phyloP scores from a whole-genome alignment of 306 rosid genomes.

The Betula pendula region DNA sequence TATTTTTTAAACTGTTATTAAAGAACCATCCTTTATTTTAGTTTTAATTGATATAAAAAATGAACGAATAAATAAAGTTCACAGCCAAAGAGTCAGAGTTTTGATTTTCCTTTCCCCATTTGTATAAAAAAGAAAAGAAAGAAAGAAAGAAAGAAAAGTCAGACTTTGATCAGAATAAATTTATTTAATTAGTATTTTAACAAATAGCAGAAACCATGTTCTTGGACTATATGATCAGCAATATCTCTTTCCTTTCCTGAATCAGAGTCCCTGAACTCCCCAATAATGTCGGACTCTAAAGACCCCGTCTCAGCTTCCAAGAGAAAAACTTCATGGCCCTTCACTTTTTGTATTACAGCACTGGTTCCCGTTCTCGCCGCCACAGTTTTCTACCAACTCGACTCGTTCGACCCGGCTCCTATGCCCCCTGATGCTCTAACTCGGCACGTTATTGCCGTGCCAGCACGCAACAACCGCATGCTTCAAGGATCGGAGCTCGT shows the following conservation, averaged over 20 bases:
- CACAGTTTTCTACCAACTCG: conserved; percentile 32
- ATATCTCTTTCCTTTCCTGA: not conserved
- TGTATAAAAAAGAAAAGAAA: too few relatives aligned
- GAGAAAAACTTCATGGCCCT: not conserved
- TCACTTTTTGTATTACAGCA: not conserved
- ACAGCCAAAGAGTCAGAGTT: too few relatives aligned
- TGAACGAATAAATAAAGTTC: too few relatives aligned
- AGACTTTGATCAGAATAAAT: too few relatives aligned
- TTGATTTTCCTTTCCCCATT: too few relatives aligned
- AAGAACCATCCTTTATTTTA: too few relatives aligned
- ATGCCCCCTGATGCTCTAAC: conserved; percentile 33
- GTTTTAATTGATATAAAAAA: too few relatives aligned
- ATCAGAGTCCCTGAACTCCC: not conserved
- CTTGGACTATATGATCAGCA: not conserved
- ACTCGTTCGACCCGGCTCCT: conserved; percentile 49
- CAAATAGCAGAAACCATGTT: too few relatives aligned
- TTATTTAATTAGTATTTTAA: too few relatives aligned
- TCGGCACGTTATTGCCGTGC: conserved; percentile 16
- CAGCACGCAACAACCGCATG: conserved; percentile 31
- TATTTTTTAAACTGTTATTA: too few relatives aligned
- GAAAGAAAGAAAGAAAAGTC: too few relatives aligned
- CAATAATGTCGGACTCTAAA: conserved; percentile 18
- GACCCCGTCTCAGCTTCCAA: not conserved
- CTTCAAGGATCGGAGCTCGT: conserved; percentile 38
- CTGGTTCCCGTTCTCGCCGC: conserved; percentile 29